Base-by-base conservation (phyloP, 1,139 yeast species). In the Pichia sp. region DNA sequence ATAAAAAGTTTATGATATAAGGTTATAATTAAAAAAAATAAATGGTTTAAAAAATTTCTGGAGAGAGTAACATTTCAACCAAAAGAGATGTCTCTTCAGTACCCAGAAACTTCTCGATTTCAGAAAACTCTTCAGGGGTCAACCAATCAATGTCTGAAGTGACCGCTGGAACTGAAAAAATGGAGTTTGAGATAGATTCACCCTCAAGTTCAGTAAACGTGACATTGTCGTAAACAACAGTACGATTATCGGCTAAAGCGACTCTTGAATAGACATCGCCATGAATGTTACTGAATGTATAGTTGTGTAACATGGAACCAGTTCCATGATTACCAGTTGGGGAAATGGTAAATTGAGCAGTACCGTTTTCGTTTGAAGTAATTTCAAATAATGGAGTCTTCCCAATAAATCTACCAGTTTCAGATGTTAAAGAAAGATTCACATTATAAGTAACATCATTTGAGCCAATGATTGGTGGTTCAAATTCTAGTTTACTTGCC, bases 261-360 rank as follows among this genome's bases (percentile, higher is more conserved):
- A 56, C 58, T 52, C 79, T 65, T 38, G 60, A 58, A 50, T 71
- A 72, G 7, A 52, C 7, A 4, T 33, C 48, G 29, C 61, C 55
- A 3, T 55, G 48, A 8, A 58, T 49, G 10, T 52, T 53, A 5
- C 46, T n/a, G 23, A 67, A 59, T 4, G 61, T 60, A 50, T 61
- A 60, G 44, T 59, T 64, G 59, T 66, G 75, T 48, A 67, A 67
- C 23, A 78, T 66, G 3, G 63, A 52, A 3, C 81, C 84, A 38
- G 55, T 52, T 0, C 84, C 85, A 53, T 68, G 66, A 53, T 78
- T 78, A 1, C 82, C 81, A 8, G 54, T 48, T 11, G 75, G 70
- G 3, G 76, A 59, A 4, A 76, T 45, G 2, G 68, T 62, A 52
- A 65, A 78, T 5, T 52, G 52, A 0, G 84, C 75, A 1, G 76